Evolutionary conservation across 2,329 filamentous ascomycete genomes (phyloP).

Genomic region (Chalara sp.): DNA sequence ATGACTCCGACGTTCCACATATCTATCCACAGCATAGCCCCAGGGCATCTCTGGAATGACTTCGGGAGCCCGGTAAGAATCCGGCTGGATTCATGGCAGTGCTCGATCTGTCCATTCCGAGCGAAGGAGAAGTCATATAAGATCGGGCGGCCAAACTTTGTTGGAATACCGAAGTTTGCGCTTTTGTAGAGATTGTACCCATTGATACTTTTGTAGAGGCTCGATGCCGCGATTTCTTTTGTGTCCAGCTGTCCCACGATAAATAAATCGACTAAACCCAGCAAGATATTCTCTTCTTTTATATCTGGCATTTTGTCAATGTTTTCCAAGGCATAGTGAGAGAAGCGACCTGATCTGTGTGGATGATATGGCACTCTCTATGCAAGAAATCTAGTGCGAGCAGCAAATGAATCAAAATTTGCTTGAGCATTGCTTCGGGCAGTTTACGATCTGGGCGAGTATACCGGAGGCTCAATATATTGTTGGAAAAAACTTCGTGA

Average conservation of each 20-base stretch:
- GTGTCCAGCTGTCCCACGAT: constrained; percentile 17
- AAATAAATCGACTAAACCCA: constrained; percentile 15
- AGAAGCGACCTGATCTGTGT: constrained; percentile 57
- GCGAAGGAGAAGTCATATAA: constrained; percentile 20
- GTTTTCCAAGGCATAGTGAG: constrained; percentile 8
- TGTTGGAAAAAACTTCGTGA: constrained; percentile 17
- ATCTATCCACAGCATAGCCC: constrained; percentile 30
- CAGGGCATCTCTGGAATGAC: constrained; percentile 31
- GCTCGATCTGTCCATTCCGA: constrained; percentile 15
- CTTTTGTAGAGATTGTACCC: constrained; percentile 17
- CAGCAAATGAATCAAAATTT: constrained; percentile 94
- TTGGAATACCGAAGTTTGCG: constrained; percentile 18
- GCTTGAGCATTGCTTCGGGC: constrained; percentile 62
- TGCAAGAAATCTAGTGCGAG: constrained; percentile 92
- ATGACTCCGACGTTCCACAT: constrained; percentile 31
- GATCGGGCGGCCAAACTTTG: constrained; percentile 17
- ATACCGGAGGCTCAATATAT: constrained; percentile 14
- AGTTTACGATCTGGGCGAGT: constrained; percentile 10
- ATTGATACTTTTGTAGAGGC: constrained; percentile 13
- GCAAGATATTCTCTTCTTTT: constrained; percentile 20
- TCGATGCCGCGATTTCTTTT: constrained; percentile 13
- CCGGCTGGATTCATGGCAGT: constrained; percentile 18
- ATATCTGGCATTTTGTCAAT: constrained; percentile 16
- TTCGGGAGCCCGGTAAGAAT: constrained; percentile 28
- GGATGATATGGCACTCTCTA: constrained; percentile 94